A percentile compares a stretch with the other conserved stretches of the same genome.
Evolutionary conservation across 2,329 filamentous ascomycete species (phyloP).

Genomic region (Clonostachys rhizophaga): DNA sequence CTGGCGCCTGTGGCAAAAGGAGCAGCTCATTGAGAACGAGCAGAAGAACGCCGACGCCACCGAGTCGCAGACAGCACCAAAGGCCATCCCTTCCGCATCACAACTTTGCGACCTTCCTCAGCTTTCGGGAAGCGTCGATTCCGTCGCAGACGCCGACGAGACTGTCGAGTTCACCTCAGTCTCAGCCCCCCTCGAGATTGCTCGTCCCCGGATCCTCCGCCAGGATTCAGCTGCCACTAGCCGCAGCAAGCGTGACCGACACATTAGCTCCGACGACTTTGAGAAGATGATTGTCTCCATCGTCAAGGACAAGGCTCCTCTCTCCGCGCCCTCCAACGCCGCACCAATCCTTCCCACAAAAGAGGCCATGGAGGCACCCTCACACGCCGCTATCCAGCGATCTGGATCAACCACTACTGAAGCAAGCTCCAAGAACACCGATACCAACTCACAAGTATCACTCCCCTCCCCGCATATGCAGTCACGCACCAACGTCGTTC

Average conservation of each 20-base stretch:
- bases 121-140: constrained; percentile 75
- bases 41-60: constrained; percentile 42
- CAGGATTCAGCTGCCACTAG: constrained; percentile 68
- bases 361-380: constrained; percentile 20
- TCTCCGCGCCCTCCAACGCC: constrained; percentile 31
- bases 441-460: constrained; percentile 25
- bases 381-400: constrained; percentile 10
- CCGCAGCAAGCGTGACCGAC: constrained; percentile 74
- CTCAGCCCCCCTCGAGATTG: constrained; percentile 51
- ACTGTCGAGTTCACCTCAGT: constrained; percentile 51
- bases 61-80: constrained; percentile 37
- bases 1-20: constrained; percentile 92
- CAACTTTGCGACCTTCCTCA: constrained; percentile 57
- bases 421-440: constrained; percentile 55
- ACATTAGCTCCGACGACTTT: constrained; percentile 88
- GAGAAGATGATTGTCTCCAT: constrained; percentile 94
- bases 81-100: constrained; percentile 38
- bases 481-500: constrained; percentile 60
- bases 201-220: constrained; percentile 63
- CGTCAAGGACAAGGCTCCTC: constrained; percentile 73
- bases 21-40: constrained; percentile 72
- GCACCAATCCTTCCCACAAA: constrained; percentile 23
- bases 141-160: constrained; percentile 61
- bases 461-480: constrained; percentile 17
- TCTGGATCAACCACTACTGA: constrained; percentile 36